phyloP scores from a whole-genome alignment of 805 yeast genomes.

The Vanderwaltozyma tropicalis region DNA sequence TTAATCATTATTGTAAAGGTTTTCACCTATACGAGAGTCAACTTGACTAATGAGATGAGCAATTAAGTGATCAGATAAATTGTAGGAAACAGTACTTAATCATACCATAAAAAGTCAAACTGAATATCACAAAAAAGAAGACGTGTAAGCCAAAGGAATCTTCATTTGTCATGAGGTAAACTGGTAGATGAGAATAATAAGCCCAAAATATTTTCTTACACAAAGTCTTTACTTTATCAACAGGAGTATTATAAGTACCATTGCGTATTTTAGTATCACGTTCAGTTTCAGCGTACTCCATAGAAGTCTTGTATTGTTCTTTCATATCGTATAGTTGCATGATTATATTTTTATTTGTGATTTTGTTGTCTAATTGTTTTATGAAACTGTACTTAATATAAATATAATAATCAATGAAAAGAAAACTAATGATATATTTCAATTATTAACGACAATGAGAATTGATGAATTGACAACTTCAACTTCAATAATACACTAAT shows the following conservation, averaged over 20 bases:
- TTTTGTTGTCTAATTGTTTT: not conserved
- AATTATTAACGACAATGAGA: no score
- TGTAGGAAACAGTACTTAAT: conserved; percentile 22
- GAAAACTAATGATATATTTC: no score
- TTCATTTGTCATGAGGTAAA: conserved; percentile 33
- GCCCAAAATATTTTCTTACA: conserved; percentile 33
- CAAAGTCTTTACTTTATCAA: conserved; percentile 21
- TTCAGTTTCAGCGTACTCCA: conserved; percentile 4
- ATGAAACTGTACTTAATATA: no score
- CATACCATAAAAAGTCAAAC: conserved; percentile 32
- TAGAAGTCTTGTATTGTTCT: not conserved
- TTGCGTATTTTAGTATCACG: conserved; percentile 7
- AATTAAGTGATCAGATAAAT: not conserved
- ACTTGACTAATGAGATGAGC: no score
- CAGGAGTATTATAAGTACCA: conserved; percentile 7
- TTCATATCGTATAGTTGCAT: not conserved
- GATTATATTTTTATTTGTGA: not conserved
- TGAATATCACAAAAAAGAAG: conserved; percentile 30
- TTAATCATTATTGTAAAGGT: no score
- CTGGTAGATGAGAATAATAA: conserved; percentile 36
- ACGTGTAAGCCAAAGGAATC: conserved; percentile 34
- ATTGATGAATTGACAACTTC: no score
- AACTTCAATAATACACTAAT: no score
- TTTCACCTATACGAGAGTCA: no score
- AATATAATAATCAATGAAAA: no score